A percentile compares a stretch with the other conserved stretches of the same genome.
Evolutionary conservation across 2,329 filamentous ascomycete species (phyloP).

Genomic region (Fusarium sp.): DNA sequence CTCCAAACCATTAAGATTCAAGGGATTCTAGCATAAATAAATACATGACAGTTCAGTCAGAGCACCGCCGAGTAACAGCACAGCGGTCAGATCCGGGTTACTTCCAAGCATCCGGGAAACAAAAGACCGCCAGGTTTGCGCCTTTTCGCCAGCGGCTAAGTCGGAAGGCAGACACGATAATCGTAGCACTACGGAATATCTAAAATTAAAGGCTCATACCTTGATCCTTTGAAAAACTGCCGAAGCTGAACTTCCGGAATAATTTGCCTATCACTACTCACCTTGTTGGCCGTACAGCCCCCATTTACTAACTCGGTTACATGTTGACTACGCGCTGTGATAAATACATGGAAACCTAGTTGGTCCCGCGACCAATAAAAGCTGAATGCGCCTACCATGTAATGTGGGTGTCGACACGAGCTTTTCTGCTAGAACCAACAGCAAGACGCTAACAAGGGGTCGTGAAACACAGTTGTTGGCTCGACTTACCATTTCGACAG

Average conservation of each 20-base stretch:
- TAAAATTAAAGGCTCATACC: background rate
- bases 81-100: background rate
- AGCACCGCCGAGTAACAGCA: background rate
- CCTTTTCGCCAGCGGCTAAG: rapidly evolving
- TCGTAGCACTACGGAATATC: rapidly evolving
- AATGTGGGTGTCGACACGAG: background rate
- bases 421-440: background rate
- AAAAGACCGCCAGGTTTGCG: background rate
- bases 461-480: background rate
- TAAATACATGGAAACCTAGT: background rate
- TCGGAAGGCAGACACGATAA: background rate
- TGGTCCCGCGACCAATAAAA: rapidly evolving
- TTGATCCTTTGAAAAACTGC: background rate
- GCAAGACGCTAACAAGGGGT: background rate
- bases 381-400: background rate
- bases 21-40: background rate
- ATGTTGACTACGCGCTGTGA: background rate
- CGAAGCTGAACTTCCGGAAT: rapidly evolving
- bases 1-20: background rate
- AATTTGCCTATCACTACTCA: background rate
- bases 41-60: background rate
- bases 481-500: background rate
- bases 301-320: background rate
- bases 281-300: rapidly evolving
- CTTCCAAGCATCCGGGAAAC: background rate